Evolutionary conservation across 1,284 basidiomycete genomes (phyloP).

Genomic region (Pseudozyma hubeiensis): DNA sequence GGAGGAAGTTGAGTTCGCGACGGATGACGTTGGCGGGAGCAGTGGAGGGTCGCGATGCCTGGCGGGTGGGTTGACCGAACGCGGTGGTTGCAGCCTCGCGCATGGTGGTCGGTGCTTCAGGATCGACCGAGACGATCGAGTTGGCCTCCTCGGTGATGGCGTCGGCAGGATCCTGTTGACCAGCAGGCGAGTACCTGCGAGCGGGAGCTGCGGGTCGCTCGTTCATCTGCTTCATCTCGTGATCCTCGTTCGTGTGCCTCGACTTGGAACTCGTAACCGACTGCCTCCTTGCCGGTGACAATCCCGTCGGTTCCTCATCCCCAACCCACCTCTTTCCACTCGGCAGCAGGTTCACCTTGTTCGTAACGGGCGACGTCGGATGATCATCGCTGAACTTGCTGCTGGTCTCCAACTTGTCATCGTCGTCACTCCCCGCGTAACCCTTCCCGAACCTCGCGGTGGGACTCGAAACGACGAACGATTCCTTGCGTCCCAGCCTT

Average conservation of each 20-base stretch:
- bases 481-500: conserved; percentile 27
- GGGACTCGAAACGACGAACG: conserved; percentile 16
- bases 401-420: conserved; percentile 47
- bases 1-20: conserved; percentile 23
- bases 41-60: conserved; percentile 31
- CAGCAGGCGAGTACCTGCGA: conserved; percentile 7
- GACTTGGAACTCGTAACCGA: conserved; percentile 30
- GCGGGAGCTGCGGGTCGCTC: conserved; percentile 9
- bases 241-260: conserved; percentile 39
- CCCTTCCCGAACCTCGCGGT: conserved; percentile 19
- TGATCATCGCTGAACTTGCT: conserved; percentile 44
- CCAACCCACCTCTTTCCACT: conserved; percentile 35
- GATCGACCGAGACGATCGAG: conserved; percentile 11
- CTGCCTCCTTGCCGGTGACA: conserved; percentile 23
- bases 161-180: conserved; percentile 25
- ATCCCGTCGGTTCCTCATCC: not conserved
- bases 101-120: conserved; percentile 20
- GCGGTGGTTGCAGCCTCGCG: conserved; percentile 1
- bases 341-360: conserved; percentile 42
- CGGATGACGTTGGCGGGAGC: conserved; percentile 32
- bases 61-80: not conserved
- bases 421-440: conserved; percentile 39
- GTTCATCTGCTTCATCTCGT: conserved; percentile 49
- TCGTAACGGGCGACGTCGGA: conserved; percentile 27
- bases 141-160: conserved; percentile 42